Evolutionary conservation across 257 asterid species (phyloP).

Genomic region (Capsicum rhomboideum): DNA sequence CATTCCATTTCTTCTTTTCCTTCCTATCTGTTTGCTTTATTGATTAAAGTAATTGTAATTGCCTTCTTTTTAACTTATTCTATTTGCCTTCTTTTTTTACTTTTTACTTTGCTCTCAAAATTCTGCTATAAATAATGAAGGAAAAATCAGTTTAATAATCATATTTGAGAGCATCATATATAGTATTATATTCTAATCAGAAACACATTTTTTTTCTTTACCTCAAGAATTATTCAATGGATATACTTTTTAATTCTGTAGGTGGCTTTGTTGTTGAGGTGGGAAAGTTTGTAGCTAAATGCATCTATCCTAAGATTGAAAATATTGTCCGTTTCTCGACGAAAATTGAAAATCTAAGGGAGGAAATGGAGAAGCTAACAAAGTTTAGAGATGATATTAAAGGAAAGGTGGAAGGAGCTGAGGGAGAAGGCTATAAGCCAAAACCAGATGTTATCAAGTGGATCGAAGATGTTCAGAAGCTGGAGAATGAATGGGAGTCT

Average conservation of each 20-base stretch:
- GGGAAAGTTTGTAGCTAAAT: not conserved
- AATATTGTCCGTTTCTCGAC: not conserved
- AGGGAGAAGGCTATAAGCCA: not conserved
- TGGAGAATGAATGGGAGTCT: not conserved
- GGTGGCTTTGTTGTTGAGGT: not conserved
- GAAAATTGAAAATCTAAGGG: not conserved
- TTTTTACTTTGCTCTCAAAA: not conserved
- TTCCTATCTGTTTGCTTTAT: not conserved
- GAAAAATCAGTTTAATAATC: not conserved
- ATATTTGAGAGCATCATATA: not conserved
- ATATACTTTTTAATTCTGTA: not conserved
- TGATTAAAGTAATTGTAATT: no score
- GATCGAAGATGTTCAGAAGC: not conserved
- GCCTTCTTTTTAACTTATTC: not conserved
- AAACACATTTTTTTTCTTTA: not conserved
- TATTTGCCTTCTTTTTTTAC: not conserved
- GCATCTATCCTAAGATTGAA: not conserved
- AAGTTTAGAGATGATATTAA: not conserved
- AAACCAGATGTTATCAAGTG: not conserved
- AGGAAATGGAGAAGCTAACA: not conserved
- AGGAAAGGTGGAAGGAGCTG: not conserved
- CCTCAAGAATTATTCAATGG: not conserved
- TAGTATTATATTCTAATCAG: not conserved
- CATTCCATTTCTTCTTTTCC: not conserved
- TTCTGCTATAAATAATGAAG: not conserved